Evolutionary conservation across 164 flowering plant genomes (phyloP).

Genomic region (Umbellularia californica): DNA sequence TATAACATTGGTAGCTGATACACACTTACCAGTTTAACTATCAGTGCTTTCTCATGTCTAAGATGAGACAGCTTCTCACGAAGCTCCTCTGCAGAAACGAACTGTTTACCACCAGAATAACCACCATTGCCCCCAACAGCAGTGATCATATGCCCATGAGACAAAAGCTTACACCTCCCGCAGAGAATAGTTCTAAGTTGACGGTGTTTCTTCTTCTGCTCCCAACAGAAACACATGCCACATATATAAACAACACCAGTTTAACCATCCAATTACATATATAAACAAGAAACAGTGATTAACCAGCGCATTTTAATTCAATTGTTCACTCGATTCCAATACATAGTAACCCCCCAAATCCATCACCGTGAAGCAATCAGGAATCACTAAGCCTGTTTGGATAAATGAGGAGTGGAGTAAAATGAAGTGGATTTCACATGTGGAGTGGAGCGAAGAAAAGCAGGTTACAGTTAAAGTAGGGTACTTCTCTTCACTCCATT

Average conservation of each 20-base stretch:
- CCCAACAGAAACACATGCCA: conserved; percentile 5
- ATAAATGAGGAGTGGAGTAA: too few relatives aligned
- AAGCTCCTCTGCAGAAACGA: conserved; percentile 82
- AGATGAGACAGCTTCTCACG: conserved; percentile 80
- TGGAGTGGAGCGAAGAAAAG: too few relatives aligned
- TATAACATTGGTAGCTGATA: background rate
- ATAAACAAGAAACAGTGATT: background rate
- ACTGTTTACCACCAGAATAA: conserved; percentile 91
- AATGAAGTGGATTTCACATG: too few relatives aligned
- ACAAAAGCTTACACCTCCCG: conserved; percentile 78
- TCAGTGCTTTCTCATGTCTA: conserved; percentile 72
- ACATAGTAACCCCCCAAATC: background rate
- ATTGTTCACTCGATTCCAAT: background rate
- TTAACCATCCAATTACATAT: background rate
- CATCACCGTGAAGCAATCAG: background rate
- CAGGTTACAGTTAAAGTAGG: too few relatives aligned
- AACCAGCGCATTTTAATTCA: background rate
- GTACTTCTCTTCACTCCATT: too few relatives aligned
- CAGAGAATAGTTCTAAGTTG: conserved; percentile 84
- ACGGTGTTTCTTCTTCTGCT: conserved; percentile 92
- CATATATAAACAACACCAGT: background rate
- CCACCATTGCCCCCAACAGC: conserved; percentile 99
- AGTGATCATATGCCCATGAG: conserved; percentile 97
- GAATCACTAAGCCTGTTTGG: background rate
- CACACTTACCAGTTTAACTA: conserved; percentile 72